Percentiles rank a stretch among this genome's conserved stretches.
Conservation (phyloP, 768 basidiomycete genomes). For the Podaxis carcinomalis region DNA sequence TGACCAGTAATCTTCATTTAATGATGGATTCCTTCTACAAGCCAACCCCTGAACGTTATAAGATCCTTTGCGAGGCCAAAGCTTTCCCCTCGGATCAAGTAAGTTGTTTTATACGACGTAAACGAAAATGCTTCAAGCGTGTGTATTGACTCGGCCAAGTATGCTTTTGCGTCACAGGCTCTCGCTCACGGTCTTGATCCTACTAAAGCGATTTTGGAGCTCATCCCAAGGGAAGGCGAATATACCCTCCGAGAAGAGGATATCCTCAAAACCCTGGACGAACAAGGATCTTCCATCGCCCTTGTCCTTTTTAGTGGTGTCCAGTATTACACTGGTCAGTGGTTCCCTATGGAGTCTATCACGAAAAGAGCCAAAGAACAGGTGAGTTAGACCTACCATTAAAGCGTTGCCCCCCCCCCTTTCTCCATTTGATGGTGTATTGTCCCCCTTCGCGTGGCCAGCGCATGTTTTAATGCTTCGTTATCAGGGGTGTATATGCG, state of each 20-base stretch:
- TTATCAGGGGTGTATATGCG: conserved; percentile 84
- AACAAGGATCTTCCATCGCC: conserved; percentile 75
- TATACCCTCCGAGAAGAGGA: conserved; percentile 84
- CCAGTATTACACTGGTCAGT: conserved; percentile 97
- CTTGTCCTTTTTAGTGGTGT: conserved; percentile 91
- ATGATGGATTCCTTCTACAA: conserved; percentile 94
- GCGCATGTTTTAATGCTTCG: conserved; percentile 13
- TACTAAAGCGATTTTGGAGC: conserved; percentile 66
- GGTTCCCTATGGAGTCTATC: conserved; percentile 83
- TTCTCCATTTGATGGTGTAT: background rate
- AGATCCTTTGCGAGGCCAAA: conserved; percentile 90
- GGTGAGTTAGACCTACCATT: conserved; percentile 36
- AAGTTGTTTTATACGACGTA: conserved; percentile 22
- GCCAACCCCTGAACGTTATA: conserved; percentile 79
- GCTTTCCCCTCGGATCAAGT: conserved; percentile 98
- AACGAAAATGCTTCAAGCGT: conserved; percentile 11
- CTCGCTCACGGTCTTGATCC: conserved; percentile 74
- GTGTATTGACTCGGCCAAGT: conserved; percentile 44
- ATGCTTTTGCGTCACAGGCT: conserved; percentile 94
- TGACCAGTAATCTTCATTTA: conserved; percentile 94
- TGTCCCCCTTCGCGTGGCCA: conserved; percentile 12
- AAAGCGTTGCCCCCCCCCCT: background rate
- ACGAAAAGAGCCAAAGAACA: conserved; percentile 81
- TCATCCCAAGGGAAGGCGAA: conserved; percentile 81
- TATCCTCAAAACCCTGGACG: conserved; percentile 70